Base-by-base conservation (phyloP, 768 basidiomycete species). In the Serendipita indica region DNA sequence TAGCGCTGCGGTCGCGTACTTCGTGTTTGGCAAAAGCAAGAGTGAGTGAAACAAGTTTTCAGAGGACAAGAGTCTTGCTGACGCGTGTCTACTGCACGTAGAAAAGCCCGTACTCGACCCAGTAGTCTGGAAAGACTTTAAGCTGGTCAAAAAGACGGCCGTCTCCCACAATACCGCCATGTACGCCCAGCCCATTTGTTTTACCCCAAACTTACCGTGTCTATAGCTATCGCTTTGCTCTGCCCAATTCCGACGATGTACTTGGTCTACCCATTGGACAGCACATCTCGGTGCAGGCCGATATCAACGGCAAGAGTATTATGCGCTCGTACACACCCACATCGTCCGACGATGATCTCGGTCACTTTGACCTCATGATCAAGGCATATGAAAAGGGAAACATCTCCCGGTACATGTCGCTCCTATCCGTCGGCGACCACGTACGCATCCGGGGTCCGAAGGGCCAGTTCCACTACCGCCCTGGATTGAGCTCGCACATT, bases 311-410 rank as follows among this genome's bases (percentile, higher is more conserved):
- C 66, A 98, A 98, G 75, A 78, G 84, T 39, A 74, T 99, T 66
- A 78, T 81, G 65, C 83, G 96, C 61, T 89, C 83, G 71, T 99
- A 99, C 74, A 99, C 96, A 18, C 96, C 96, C 58, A 90, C 92
- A 22, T 89, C 84, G 68, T 84, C 85, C 65, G 89, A 98, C 68
- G 89, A 94, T 60, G 86, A 97, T 74, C 79, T 77, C 54, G 96
- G 96, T 52, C 80, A 86, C 73, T 98, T 99, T 69, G 93, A 97
- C 71, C 82, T 99, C 60, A 79, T 99, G 65, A 86, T 99, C 75
- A 99, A 99, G 84, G 92, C 90, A 4, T 99, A 99, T 67, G 94
- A 97, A 68, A 85, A 89, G 69, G 96, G 96, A 60, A 98, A 98
- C 76, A 89, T 99, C 68, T 98, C 96, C 7, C 81, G 83, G 62